Conservation (phyloP, 495 filamentous ascomycete genomes). For the Xylona heveae region DNA sequence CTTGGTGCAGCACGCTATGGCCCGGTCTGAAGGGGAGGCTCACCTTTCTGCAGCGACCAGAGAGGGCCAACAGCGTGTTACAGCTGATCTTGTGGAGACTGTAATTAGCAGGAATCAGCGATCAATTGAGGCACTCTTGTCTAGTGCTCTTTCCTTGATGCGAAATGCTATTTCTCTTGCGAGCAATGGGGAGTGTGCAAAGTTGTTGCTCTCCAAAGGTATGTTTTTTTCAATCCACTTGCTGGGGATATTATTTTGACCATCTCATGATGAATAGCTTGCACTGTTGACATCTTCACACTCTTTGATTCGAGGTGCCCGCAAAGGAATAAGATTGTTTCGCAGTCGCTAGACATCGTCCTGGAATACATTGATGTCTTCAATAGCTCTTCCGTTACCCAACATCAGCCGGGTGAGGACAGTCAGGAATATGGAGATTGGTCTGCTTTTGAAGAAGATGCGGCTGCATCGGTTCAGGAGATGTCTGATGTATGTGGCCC, state of each 20-base stretch:
- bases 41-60: not conserved
- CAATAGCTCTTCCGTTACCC: not conserved
- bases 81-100: conserved; percentile 23
- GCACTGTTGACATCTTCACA: conserved; percentile 16
- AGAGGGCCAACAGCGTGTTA: not conserved
- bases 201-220: conserved; percentile 2
- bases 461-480: too few species aligned
- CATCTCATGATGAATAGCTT: conserved; percentile 14
- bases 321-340: conserved; percentile 16
- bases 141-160: conserved; percentile 29
- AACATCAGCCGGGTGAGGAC: conserved; percentile 27
- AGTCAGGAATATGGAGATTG: conserved; percentile 61
- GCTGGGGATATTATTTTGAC: not conserved
- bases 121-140: conserved; percentile 35
- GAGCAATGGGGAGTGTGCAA: conserved; percentile 16
- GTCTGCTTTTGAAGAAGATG: conserved; percentile 30
- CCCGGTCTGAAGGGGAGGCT: conserved; percentile 5
- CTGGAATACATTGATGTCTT: conserved; percentile 11
- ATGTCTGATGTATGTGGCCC: too few species aligned
- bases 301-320: conserved; percentile 19
- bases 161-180: conserved; percentile 24
- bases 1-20: conserved; percentile 1
- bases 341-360: conserved; percentile 21
- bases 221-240: not conserved
- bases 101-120: conserved; percentile 38